Evolutionary conservation across 2,329 filamentous ascomycete species (phyloP), one percentile per base, ranked within the genome.

Genomic region (Sclerotinia borealis): DNA sequence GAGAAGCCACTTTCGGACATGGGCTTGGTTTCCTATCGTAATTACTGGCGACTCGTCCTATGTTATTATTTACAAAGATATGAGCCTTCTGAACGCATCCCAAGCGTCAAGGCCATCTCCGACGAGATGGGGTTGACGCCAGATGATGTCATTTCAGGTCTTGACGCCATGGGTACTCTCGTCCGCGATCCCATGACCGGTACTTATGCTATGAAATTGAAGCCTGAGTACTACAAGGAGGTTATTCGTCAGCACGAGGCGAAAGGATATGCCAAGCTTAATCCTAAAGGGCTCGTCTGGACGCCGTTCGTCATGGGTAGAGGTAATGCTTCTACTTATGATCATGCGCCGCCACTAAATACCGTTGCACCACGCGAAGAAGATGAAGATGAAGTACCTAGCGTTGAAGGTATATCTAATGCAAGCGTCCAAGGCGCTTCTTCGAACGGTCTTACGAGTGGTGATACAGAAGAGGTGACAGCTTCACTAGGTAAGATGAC

Each of bases 1-100:
- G 95, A 99, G 75, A 99, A 99, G 76, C 95, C 95, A 0, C 82
- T 99, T 4, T 98, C 95, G 0, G 95, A 99, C 73, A 97, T 99
- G 92, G 95, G 95, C 3, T 78, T 99, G 45, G 93, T 98, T 4
- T 98, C 93, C 2, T 99, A 99, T 74, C 87, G 95, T 50, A 97
- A 96, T 71, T 99, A 99, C 76, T 99, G 95, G 95, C 88, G 95
- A 25, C 80, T 96, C 11, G 83, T 96, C 2, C 79, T 99, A 61
- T 97, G 93, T 73, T 89, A 90, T 66, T 91, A 96, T 69, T 81
- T 99, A 8, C 79, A 93, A 43, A 77, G 88, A 52, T 82, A 85
- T 66, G 85, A 83, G 65, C 76, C 77, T 1, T 80, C 83, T 17
- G 74, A 77, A 61, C 79, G 77, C 64, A 78, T 79, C 11, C 76